Evolutionary conservation across 1,284 basidiomycete species (phyloP).

Genomic region (Chalciporus sp.): DNA sequence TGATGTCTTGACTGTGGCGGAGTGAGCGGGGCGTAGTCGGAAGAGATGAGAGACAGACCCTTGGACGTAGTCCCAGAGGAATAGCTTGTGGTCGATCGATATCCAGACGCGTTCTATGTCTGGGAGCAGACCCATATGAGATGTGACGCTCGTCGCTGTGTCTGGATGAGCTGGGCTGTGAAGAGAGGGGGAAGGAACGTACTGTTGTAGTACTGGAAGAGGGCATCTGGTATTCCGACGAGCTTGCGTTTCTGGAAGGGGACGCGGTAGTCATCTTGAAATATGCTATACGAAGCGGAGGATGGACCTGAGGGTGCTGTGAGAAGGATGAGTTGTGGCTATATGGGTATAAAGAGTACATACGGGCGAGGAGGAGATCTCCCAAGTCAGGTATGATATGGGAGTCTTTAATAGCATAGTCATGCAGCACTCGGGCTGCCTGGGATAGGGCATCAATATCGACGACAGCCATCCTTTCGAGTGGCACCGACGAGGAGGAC

Average conservation of each 20-base stretch:
- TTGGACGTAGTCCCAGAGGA: constrained; percentile 96
- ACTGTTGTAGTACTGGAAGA: constrained; percentile 85
- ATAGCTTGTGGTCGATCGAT: constrained; percentile 91
- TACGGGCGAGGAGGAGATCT: constrained; percentile 62
- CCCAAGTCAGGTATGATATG: constrained; percentile 73
- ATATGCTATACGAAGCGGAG: constrained; percentile 76
- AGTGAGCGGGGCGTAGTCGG: constrained; percentile 4
- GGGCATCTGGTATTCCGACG: constrained; percentile 77
- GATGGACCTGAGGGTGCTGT: constrained; percentile 57
- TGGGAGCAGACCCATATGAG: constrained; percentile 89
- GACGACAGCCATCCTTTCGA: constrained; percentile 40
- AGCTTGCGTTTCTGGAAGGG: constrained; percentile 82
- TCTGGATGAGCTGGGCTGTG: constrained; percentile 18
- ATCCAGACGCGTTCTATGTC: constrained; percentile 97
- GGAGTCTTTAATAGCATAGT: constrained; percentile 69
- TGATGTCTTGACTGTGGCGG: constrained; percentile 71
- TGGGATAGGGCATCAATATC: constrained; percentile 65
- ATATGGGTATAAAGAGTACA: constrained; percentile 27
- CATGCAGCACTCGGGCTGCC: constrained; percentile 67
- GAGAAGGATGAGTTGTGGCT: neutral
- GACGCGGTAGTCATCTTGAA: constrained; percentile 75
- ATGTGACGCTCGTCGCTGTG: constrained; percentile 59
- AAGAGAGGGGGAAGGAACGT: constrained; percentile 24
- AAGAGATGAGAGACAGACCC: constrained; percentile 54
- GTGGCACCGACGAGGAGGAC: neutral